Evolutionary conservation across 441 rosid genomes (phyloP).

Genomic region (Raphanus hybrid): DNA sequence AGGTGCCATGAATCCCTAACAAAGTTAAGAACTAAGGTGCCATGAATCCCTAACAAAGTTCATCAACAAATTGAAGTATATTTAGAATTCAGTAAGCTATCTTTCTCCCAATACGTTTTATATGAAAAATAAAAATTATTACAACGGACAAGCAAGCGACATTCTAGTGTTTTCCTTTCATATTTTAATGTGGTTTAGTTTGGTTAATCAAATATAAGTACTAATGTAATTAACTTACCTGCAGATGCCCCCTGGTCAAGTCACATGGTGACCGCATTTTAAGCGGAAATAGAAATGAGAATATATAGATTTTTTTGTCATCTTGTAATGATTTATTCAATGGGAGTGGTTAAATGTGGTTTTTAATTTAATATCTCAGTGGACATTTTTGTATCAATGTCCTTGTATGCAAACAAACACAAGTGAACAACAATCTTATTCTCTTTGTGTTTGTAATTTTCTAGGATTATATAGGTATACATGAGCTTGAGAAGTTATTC

Average conservation of each 20-base stretch:
- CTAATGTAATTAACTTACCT: not conserved
- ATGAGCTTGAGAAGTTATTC: conserved; percentile 27
- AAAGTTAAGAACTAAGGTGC: not conserved
- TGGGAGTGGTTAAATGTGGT: conserved; percentile 39
- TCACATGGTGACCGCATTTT: conserved; percentile 44
- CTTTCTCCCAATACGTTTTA: conserved; percentile 5
- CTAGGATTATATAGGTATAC: conserved; percentile 22
- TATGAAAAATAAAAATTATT: not conserved
- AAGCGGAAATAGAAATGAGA: conserved; percentile 37
- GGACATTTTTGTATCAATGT: conserved; percentile 33
- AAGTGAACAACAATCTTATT: conserved; percentile 40
- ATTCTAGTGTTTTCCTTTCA: not conserved
- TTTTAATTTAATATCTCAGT: conserved; percentile 23
- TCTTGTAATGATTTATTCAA: conserved; percentile 39
- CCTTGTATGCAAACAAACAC: conserved; percentile 38
- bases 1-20: not conserved
- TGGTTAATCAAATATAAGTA: not conserved
- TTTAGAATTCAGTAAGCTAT: not conserved
- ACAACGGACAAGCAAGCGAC: conserved; percentile 1
- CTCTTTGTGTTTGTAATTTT: conserved; percentile 43
- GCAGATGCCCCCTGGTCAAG: conserved; percentile 21
- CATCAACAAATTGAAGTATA: conserved; percentile 2
- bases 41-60: conserved; percentile 2
- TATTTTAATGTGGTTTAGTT: conserved; percentile 1
- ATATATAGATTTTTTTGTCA: conserved; percentile 36